Percentiles rank a stretch among this genome's conserved stretches.
These are phyloP conservation scores for Cercospora sp. DNA, from an alignment of 2,329 filamentous ascomycete species.

Conservation along the genomic window DNA sequence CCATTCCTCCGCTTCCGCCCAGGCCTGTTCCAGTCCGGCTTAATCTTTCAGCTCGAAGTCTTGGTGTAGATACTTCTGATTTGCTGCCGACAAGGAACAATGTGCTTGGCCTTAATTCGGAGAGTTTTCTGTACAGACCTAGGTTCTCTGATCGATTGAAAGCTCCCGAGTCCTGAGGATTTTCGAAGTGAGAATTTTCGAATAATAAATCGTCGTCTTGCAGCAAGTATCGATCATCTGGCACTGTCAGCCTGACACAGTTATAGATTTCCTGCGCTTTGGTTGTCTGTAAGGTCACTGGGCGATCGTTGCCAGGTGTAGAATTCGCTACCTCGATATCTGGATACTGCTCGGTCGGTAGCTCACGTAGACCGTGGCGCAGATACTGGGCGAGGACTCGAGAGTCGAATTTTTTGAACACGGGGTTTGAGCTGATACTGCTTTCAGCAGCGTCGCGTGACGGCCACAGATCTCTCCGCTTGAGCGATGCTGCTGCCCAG, in stretches of 20 bases:
- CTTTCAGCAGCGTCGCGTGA: background rate
- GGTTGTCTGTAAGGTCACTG: conserved; percentile 69
- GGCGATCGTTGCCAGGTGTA: conserved; percentile 16
- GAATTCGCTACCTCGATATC: conserved; percentile 31
- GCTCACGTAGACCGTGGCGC: conserved; percentile 18
- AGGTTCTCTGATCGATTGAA: conserved; percentile 54
- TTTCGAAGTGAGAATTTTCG: conserved; percentile 19
- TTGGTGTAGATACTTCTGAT: conserved; percentile 57
- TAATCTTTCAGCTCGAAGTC: conserved; percentile 60
- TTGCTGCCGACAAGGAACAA: conserved; percentile 68
- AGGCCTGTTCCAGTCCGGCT: conserved; percentile 62
- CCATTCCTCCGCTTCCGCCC: conserved; percentile 66
- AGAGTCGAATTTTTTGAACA: background rate
- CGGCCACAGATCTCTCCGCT: too few relatives aligned
- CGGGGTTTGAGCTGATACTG: background rate
- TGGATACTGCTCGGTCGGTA: conserved; percentile 43
- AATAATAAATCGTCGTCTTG: background rate
- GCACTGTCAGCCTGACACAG: conserved; percentile 39
- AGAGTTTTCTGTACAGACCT: conserved; percentile 63
- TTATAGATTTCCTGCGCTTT: conserved; percentile 76
- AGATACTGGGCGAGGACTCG: background rate
- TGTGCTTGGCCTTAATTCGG: conserved; percentile 62
- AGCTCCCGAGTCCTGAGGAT: conserved; percentile 37
- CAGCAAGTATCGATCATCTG: conserved; percentile 42
- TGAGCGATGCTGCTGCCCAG: too few relatives aligned